phyloP scores from a whole-genome alignment of 208 protist genomes.

The Phytomonas sp. region DNA sequence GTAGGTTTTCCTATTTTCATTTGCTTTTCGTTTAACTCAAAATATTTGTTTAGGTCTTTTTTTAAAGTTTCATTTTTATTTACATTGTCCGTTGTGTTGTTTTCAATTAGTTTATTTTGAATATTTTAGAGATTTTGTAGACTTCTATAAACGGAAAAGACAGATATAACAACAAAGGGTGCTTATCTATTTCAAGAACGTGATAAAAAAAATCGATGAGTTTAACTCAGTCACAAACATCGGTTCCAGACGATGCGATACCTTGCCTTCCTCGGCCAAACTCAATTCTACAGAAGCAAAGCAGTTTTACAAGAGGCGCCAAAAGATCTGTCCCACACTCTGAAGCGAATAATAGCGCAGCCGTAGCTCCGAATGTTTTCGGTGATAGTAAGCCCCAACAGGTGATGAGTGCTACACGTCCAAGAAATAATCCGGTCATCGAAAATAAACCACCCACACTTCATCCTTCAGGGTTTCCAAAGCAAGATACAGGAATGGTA shows the following conservation, averaged over 20 bases:
- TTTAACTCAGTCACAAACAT: constrained; percentile 2
- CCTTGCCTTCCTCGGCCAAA: background rate
- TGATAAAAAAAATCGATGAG: constrained; percentile 4
- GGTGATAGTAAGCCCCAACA: background rate
- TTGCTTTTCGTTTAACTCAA: background rate
- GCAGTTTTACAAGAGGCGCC: constrained; percentile 2
- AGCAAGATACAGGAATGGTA: background rate
- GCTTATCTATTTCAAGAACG: background rate
- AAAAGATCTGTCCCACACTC: background rate
- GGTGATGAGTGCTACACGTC: background rate
- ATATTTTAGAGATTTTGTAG: constrained; percentile 12
- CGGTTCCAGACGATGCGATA: background rate
- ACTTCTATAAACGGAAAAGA: constrained; percentile 6
- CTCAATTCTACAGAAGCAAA: constrained; percentile 4
- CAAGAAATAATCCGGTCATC: background rate
- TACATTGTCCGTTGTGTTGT: background rate
- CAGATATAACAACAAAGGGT: constrained; percentile 1
- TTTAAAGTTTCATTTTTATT: constrained; percentile 5
- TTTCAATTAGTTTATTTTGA: constrained; percentile 5
- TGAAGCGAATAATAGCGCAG: background rate
- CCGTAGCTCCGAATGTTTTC: background rate
- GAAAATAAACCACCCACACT: background rate
- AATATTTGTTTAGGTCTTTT: constrained; percentile 5
- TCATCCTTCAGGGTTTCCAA: background rate
- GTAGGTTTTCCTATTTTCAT: background rate